Evolutionary conservation across 345 rosid species (phyloP).

Genomic region (Lepidium didymum): DNA sequence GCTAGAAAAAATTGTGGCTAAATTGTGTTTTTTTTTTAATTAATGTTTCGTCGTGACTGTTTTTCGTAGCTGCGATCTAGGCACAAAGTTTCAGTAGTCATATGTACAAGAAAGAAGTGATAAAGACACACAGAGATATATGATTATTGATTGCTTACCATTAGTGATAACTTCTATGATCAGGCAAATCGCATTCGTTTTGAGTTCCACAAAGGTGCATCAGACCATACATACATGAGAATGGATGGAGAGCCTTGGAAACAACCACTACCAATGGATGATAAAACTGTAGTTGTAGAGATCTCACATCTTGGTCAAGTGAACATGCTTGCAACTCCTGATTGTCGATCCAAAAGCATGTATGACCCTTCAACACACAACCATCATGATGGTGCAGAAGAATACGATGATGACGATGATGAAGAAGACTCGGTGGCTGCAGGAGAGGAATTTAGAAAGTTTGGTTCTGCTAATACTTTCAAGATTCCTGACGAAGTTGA

Average conservation of each 20-base stretch:
- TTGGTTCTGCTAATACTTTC: conserved; percentile 92
- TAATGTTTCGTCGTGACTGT: too few species aligned
- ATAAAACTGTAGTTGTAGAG: conserved; percentile 75
- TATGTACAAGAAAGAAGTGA: not conserved
- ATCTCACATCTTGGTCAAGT: conserved; percentile 92
- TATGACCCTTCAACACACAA: conserved; percentile 31
- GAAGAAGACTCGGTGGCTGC: conserved; percentile 39
- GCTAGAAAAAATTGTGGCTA: too few species aligned
- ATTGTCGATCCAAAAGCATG: conserved; percentile 61
- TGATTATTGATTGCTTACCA: conserved; percentile 7
- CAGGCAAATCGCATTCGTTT: conserved; percentile 79
- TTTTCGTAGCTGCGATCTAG: too few species aligned
- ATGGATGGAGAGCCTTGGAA: conserved; percentile 98
- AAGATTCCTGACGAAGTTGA: conserved; percentile 76
- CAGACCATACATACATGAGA: conserved; percentile 84
- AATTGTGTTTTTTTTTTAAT: too few species aligned
- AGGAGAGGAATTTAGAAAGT: conserved; percentile 56
- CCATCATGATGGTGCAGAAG: conserved; percentile 20
- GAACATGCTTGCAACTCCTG: conserved; percentile 74
- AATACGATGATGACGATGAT: conserved; percentile 30
- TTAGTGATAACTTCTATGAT: not conserved
- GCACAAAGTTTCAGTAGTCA: too few species aligned
- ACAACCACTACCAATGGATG: conserved; percentile 75
- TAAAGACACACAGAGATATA: not conserved
- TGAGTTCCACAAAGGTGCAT: conserved; percentile 78